Conservation (phyloP, 2,329 filamentous ascomycete species). For the Paecilomyces variotii region DNA sequence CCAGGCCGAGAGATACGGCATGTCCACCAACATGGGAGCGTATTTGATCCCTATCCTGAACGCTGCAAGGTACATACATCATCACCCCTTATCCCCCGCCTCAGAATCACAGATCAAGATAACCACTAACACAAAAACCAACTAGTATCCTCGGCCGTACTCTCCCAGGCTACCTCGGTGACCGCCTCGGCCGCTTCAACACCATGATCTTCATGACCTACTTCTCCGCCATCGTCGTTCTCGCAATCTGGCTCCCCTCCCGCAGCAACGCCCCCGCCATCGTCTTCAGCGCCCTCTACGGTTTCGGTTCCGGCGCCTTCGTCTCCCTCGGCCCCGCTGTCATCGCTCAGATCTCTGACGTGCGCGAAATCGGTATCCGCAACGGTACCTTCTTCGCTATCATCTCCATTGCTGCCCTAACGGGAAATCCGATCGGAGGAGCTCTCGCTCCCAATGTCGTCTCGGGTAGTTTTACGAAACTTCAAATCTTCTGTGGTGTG, state of each 20-base stretch:
- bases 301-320: conserved; percentile 59
- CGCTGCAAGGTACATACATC: conserved; percentile 34
- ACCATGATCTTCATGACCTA: conserved; percentile 13
- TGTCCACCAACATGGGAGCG: conserved; percentile 40
- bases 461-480: conserved; percentile 47
- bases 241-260: conserved; percentile 47
- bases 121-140: not conserved
- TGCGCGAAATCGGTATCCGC: conserved; percentile 59
- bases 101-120: not conserved
- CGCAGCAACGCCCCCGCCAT: conserved; percentile 49
- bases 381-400: conserved; percentile 56
- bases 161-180: conserved; percentile 22
- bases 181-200: conserved; percentile 20
- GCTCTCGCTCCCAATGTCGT: conserved; percentile 46
- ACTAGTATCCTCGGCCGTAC: conserved; percentile 25
- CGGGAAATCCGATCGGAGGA: conserved; percentile 60
- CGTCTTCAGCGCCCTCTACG: conserved; percentile 57
- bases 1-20: conserved; percentile 42
- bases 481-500: conserved; percentile 60
- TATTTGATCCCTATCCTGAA: conserved; percentile 51
- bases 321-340: conserved; percentile 55
- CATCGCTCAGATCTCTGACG: conserved; percentile 62
- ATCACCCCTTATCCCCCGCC: too few species aligned
- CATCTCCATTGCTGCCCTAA: conserved; percentile 55
- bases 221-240: conserved; percentile 38